Conservation (phyloP, 495 filamentous ascomycete species). For the Penicillium paxilli region DNA sequence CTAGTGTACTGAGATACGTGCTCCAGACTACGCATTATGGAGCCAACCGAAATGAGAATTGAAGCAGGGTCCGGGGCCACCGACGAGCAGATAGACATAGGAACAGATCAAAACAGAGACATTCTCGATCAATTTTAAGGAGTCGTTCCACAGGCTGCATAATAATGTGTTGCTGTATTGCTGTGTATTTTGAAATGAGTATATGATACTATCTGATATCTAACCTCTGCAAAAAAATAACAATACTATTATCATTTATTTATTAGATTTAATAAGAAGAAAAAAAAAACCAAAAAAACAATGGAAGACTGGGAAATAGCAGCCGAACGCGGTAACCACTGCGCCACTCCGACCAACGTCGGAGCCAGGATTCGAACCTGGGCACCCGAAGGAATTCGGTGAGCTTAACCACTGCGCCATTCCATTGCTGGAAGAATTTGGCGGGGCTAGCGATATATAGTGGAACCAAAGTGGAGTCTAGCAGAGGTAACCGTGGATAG, state of each 20-base stretch:
- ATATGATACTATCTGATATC: too few relatives aligned
- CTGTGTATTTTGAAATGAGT: too few relatives aligned
- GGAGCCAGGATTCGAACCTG: constrained; percentile 3
- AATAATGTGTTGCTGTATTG: too few relatives aligned
- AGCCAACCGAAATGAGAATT: too few relatives aligned
- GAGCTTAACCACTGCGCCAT: constrained; percentile 1
- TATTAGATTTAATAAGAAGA: not conserved
- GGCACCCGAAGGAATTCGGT: constrained; percentile 3
- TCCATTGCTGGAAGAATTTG: not conserved
- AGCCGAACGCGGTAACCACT: constrained; percentile 3
- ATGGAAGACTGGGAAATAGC: not conserved
- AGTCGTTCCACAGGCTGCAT: too few relatives aligned
- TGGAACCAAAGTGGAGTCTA: not conserved
- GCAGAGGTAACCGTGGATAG: too few relatives aligned
- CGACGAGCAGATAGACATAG: not conserved
- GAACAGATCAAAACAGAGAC: too few relatives aligned
- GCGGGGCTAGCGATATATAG: not conserved
- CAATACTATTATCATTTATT: not conserved
- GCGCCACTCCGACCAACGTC: constrained; percentile 2
- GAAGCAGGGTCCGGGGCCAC: too few relatives aligned
- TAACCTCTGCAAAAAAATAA: not conserved
- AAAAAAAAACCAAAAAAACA: not conserved
- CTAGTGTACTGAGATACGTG: too few relatives aligned
- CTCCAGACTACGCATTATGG: too few relatives aligned
- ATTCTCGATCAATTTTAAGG: too few relatives aligned